These are phyloP conservation scores for Alternaria brassicicola DNA, from an alignment of 2,329 filamentous ascomycete species.

Conservation along the genomic window DNA sequence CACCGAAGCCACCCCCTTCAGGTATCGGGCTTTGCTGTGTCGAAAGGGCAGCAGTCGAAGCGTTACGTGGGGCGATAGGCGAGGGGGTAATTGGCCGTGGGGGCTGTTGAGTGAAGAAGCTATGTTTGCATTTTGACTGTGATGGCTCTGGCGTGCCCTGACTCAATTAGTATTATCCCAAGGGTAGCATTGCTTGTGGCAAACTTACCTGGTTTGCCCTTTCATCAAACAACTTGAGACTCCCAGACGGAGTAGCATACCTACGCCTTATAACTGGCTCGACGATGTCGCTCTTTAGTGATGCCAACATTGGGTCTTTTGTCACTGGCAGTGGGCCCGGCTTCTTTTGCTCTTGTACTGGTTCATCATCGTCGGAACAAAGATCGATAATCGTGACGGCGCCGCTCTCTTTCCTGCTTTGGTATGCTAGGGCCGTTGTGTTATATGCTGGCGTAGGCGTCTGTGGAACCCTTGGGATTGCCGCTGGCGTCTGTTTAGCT, in stretches of 20 bases:
- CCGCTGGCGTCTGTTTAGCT: background rate
- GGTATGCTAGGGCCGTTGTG: background rate
- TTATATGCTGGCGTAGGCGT: background rate
- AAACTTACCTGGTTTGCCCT: background rate
- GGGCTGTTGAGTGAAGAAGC: background rate
- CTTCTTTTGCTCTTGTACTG: background rate
- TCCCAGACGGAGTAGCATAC: slow-evolving; percentile 1
- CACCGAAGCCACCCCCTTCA: background rate
- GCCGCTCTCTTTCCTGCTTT: background rate
- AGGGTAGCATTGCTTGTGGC: background rate
- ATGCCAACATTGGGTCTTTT: background rate
- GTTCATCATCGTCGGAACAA: slow-evolving; percentile 14
- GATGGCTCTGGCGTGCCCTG: background rate
- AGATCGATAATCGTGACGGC: slow-evolving; percentile 10
- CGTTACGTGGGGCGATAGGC: background rate
- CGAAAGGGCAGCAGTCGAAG: too few species aligned
- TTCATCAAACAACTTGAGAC: background rate
- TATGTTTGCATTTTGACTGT: background rate
- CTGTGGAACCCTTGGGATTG: background rate
- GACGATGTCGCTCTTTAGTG: background rate
- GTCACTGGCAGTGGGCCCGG: background rate
- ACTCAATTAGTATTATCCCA: background rate
- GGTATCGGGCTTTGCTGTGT: background rate
- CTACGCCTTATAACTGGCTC: background rate
- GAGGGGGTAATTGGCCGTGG: background rate